A percentile compares a stretch with the other conserved stretches of the same genome.
Evolutionary conservation across 768 basidiomycete genomes (phyloP).

Genomic region (Amanita pseudoporphyria): DNA sequence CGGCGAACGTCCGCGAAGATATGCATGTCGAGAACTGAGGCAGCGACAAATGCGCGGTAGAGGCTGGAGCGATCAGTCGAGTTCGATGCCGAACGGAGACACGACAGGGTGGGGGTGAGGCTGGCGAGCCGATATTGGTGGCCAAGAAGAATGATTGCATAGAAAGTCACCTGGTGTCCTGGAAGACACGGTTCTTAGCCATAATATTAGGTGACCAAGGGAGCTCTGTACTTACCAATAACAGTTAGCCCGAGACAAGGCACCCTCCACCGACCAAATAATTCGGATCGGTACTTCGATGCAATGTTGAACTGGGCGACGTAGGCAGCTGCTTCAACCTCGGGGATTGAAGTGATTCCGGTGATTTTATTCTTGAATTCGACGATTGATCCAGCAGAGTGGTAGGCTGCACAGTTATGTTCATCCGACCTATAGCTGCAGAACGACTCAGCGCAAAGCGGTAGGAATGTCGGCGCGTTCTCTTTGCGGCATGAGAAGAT

Average conservation of each 20-base stretch:
- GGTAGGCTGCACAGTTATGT: slow-evolving; percentile 2
- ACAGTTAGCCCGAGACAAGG: slow-evolving; percentile 12
- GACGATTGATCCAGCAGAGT: neutral
- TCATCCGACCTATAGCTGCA: slow-evolving; percentile 3
- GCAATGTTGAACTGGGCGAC: slow-evolving; percentile 5
- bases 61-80: slow-evolving; percentile 10
- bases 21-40: slow-evolving; percentile 10
- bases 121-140: slow-evolving; percentile 13
- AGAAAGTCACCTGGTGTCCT: slow-evolving; percentile 13
- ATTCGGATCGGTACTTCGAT: neutral
- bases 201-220: slow-evolving; percentile 1
- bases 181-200: slow-evolving; percentile 2
- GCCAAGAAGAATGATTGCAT: slow-evolving; percentile 12
- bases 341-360: slow-evolving; percentile 7
- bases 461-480: too few relatives aligned
- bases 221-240: slow-evolving; percentile 6
- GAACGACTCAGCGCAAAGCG: slow-evolving; percentile 6
- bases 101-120: slow-evolving; percentile 15
- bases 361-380: slow-evolving; percentile 9
- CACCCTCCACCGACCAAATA: slow-evolving; percentile 11
- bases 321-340: slow-evolving; percentile 6
- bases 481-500: too few relatives aligned
- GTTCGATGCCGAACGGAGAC: slow-evolving; percentile 11
- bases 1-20: slow-evolving; percentile 8
- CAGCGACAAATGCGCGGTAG: slow-evolving; percentile 14